A percentile compares a stretch with the other conserved stretches of the same genome.
These are phyloP conservation scores for Lactifluus subvellereus DNA, from an alignment of 768 basidiomycete genomes.

Conservation along the genomic window DNA sequence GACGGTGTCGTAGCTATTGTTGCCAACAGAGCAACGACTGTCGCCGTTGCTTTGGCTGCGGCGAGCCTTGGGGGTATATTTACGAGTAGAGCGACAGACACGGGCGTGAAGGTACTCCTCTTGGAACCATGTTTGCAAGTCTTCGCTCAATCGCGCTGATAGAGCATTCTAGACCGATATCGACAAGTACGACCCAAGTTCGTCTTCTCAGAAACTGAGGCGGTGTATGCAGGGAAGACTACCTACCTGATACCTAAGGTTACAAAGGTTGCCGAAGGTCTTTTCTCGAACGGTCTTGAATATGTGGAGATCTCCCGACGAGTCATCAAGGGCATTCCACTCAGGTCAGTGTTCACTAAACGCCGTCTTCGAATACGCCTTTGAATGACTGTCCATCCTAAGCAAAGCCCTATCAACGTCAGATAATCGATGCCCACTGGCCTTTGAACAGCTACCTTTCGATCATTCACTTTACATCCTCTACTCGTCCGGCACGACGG, in stretches of 20 bases:
- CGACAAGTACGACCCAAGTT: constrained; percentile 68
- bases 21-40: constrained; percentile 53
- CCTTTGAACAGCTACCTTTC: constrained; percentile 71
- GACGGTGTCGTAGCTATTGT: constrained; percentile 44
- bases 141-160: constrained; percentile 3
- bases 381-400: background rate
- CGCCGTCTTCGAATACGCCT: background rate
- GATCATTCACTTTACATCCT: constrained; percentile 76
- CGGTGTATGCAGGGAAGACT: constrained; percentile 54
- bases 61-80: constrained; percentile 65
- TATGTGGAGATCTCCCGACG: constrained; percentile 32
- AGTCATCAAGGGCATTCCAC: constrained; percentile 20
- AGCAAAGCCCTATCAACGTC: constrained; percentile 43
- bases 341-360: constrained; percentile 27
- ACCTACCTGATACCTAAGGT: constrained; percentile 53
- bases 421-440: constrained; percentile 45
- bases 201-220: constrained; percentile 63
- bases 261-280: constrained; percentile 45
- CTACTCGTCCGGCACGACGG: constrained; percentile 84
- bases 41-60: constrained; percentile 60
- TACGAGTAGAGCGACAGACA: constrained; percentile 67
- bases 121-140: background rate
- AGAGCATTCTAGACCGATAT: constrained; percentile 58
- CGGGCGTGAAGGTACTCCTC: constrained; percentile 50
- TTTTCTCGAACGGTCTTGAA: constrained; percentile 45